A percentile compares a stretch with the other conserved stretches of the same genome.
Conservation (phyloP, 331 rosid genomes). For the Arachis monticola region DNA sequence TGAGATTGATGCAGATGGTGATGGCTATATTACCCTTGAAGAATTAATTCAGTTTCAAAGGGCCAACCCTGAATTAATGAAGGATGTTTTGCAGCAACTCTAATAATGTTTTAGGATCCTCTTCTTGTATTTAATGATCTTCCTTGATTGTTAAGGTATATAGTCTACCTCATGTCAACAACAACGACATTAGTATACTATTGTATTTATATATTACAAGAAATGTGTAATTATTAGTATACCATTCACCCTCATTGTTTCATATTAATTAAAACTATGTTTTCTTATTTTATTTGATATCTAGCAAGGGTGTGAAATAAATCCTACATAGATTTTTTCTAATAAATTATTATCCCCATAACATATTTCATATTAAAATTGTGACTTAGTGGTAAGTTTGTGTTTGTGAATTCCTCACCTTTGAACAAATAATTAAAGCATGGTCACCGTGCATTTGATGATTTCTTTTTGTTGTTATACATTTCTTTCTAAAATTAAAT, state of each 20-base stretch:
- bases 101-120: background rate
- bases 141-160: background rate
- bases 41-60: slow-evolving; percentile 49
- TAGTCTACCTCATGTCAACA: background rate
- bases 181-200: background rate
- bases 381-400: background rate
- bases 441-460: background rate
- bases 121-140: background rate
- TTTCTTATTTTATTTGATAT: no score
- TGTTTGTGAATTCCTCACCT: background rate
- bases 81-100: slow-evolving; percentile 48
- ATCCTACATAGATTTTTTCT: no score
- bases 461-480: background rate
- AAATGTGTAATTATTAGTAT: no score
- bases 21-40: slow-evolving; percentile 52
- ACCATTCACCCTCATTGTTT: no score
- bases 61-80: slow-evolving; percentile 48
- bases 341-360: no score
- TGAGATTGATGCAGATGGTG: slow-evolving; percentile 60
- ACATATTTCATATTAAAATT: background rate
- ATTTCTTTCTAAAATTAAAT: background rate
- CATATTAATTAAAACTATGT: no score
- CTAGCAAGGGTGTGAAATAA: no score
- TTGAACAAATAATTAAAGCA: background rate
- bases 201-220: background rate